Conservation (phyloP, 345 rosid genomes). For the Euphorbia peplus region DNA sequence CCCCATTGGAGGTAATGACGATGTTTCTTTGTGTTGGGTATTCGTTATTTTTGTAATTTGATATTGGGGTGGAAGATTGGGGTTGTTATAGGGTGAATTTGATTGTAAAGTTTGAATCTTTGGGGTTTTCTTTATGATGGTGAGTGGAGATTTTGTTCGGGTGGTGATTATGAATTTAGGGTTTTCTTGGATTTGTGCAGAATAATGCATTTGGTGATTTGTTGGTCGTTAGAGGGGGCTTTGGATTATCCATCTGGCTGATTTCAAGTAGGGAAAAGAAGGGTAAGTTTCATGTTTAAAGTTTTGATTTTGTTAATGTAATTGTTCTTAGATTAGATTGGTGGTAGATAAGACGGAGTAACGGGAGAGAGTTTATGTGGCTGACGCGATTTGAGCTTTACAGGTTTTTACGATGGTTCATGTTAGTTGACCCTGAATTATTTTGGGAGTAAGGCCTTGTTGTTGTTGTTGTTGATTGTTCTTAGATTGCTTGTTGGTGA, state of each 20-base stretch:
- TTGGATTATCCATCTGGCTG: constrained; percentile 31
- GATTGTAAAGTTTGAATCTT: constrained; percentile 23
- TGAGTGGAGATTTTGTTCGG: constrained; percentile 15
- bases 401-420: too few relatives aligned
- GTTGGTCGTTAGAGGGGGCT: constrained; percentile 23
- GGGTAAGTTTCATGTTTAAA: not conserved
- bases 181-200: constrained; percentile 42
- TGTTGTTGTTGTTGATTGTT: too few relatives aligned
- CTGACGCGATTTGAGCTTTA: too few relatives aligned
- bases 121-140: constrained; percentile 16
- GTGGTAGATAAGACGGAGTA: too few relatives aligned
- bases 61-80: constrained; percentile 17
- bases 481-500: not conserved
- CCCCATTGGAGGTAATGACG: constrained; percentile 31
- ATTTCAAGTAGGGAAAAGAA: constrained; percentile 22
- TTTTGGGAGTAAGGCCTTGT: too few relatives aligned
- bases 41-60: constrained; percentile 1
- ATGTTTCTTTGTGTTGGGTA: not conserved
- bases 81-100: constrained; percentile 27
- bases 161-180: constrained; percentile 34
- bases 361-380: too few relatives aligned
- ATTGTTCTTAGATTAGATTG: too few relatives aligned
- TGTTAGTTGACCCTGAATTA: too few relatives aligned
- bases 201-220: constrained; percentile 39
- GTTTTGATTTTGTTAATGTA: not conserved